A percentile compares a stretch with the other conserved stretches of the same genome.
Conservation (phyloP, 2,329 filamentous ascomycete genomes). For the Colletotrichum sp. region DNA sequence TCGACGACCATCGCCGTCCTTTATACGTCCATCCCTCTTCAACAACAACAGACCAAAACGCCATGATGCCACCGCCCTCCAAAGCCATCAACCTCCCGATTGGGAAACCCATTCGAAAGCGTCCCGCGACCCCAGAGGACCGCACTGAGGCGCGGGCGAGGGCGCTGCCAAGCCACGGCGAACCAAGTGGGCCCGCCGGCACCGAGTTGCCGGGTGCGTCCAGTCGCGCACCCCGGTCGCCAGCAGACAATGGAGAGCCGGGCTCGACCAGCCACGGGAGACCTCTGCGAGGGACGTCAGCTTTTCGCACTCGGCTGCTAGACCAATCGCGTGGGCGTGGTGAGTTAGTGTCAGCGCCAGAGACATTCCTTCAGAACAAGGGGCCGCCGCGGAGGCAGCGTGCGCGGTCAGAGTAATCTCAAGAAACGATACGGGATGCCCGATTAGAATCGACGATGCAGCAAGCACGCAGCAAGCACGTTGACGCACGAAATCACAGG, state of each 20-base stretch:
- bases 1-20: background rate
- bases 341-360: background rate
- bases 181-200: slow-evolving; percentile 9
- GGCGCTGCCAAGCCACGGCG: slow-evolving; percentile 14
- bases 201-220: slow-evolving; percentile 7
- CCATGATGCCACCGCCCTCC: background rate
- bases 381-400: background rate
- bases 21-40: background rate
- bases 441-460: background rate
- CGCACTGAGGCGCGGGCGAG: background rate
- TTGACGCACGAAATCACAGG: background rate
- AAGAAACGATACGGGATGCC: background rate
- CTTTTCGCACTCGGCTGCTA: slow-evolving; percentile 6
- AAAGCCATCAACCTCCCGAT: background rate
- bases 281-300: background rate
- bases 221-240: background rate
- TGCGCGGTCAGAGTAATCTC: background rate
- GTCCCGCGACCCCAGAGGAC: background rate
- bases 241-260: background rate
- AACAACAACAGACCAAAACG: background rate
- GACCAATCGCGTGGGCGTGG: background rate
- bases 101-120: slow-evolving; percentile 16
- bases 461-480: background rate
- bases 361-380: background rate
- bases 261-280: background rate